These are phyloP conservation scores for Xerocomellus intermedius DNA, from an alignment of 768 basidiomycete genomes.

Conservation along the genomic window DNA sequence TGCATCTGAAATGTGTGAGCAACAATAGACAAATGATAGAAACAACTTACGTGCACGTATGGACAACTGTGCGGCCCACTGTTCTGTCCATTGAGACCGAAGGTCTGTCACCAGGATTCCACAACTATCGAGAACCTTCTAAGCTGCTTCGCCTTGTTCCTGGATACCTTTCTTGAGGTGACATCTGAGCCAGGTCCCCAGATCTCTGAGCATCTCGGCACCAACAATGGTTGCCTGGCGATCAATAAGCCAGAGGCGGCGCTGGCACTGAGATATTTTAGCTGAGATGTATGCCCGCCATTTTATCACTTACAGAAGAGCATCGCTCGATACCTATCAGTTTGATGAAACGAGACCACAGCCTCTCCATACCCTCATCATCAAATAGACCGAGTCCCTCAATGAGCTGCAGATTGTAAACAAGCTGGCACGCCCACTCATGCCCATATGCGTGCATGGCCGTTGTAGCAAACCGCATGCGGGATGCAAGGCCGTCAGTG, in stretches of 20 bases:
- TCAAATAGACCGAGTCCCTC: slow-evolving; percentile 26
- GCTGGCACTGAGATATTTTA: not conserved
- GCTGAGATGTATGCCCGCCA: not conserved
- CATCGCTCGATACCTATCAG: slow-evolving; percentile 34
- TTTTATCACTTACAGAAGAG: slow-evolving; percentile 29
- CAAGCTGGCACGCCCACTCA: no score
- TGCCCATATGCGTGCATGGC: no score
- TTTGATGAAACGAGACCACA: slow-evolving; percentile 35
- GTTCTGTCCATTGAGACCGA: not conserved
- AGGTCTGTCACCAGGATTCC: not conserved
- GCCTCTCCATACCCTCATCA: slow-evolving; percentile 9
- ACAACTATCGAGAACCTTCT: not conserved
- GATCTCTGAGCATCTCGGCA: not conserved
- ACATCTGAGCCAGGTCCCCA: not conserved
- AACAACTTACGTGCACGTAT: not conserved
- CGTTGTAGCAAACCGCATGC: no score
- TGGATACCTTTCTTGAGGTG: not conserved
- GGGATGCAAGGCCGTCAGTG: no score
- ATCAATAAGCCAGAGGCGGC: not conserved
- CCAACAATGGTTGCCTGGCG: not conserved
- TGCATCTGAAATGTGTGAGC: slow-evolving; percentile 21
- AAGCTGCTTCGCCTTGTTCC: not conserved
- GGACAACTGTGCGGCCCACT: not conserved
- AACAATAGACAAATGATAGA: not conserved
- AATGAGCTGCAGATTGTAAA: not conserved